Evolutionary conservation across 176 grass and related monocot genomes (phyloP).

Genomic region (Oryza glaberrima): DNA sequence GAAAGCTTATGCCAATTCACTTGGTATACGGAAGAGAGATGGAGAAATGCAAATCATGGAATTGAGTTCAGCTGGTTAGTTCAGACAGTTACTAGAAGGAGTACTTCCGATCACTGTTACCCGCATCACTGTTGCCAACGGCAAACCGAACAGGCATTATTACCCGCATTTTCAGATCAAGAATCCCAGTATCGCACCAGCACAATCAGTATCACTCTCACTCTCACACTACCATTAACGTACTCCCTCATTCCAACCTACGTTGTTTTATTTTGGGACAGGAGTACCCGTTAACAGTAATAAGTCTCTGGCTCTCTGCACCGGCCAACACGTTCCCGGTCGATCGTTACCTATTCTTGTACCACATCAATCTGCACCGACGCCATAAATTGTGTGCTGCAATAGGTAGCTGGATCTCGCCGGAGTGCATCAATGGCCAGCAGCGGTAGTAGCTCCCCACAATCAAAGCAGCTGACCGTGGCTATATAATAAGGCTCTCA

Average conservation of each 20-base stretch:
- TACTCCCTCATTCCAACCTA: too few relatives aligned
- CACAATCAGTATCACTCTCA: neutral
- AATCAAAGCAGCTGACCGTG: neutral
- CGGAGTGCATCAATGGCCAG: constrained; percentile 41
- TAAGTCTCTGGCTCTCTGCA: too few relatives aligned
- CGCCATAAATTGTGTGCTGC: constrained; percentile 48
- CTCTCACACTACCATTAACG: neutral
- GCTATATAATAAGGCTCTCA: constrained; percentile 36
- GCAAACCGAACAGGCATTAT: neutral
- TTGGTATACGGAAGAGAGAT: neutral
- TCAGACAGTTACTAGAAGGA: too few relatives aligned
- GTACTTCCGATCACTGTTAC: neutral
- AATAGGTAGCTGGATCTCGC: constrained; percentile 49
- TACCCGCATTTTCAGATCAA: neutral
- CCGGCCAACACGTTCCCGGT: neutral
- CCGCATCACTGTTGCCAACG: neutral
- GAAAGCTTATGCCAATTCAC: neutral
- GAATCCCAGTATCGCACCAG: neutral
- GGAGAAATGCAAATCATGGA: neutral
- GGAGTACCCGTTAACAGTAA: too few relatives aligned
- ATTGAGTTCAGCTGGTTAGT: neutral
- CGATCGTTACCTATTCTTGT: neutral
- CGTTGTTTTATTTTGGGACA: too few relatives aligned
- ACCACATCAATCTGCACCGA: constrained; percentile 37
- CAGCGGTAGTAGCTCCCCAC: constrained; percentile 17